Percentiles rank a stretch among this genome's conserved stretches.
Conservation (phyloP, 495 filamentous ascomycete species). For the Aspergillus bertholletiae region DNA sequence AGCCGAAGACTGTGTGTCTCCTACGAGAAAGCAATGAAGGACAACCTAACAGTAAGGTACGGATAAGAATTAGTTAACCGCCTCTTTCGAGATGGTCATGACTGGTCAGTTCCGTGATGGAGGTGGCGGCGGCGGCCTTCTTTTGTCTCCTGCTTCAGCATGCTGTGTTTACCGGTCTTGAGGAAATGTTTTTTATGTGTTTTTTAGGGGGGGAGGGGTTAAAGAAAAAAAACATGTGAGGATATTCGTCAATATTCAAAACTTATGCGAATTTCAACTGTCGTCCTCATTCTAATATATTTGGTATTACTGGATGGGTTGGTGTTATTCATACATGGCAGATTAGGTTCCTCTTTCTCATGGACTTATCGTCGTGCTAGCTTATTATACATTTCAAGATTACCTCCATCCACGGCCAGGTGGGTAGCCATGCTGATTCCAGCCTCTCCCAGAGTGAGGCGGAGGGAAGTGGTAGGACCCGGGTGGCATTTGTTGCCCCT, state of each 20-base stretch:
- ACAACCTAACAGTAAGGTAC: constrained; percentile 8
- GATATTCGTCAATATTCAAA: too few relatives aligned
- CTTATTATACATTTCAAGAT: constrained; percentile 1
- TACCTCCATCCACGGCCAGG: constrained; percentile 25
- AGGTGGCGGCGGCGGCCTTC: not conserved
- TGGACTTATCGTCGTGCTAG: not conserved
- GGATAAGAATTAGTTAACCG: too few relatives aligned
- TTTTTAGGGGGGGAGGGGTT: too few relatives aligned
- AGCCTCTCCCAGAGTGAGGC: constrained; percentile 21
- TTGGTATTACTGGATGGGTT: too few relatives aligned
- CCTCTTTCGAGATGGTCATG: not conserved
- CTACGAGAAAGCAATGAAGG: constrained; percentile 22
- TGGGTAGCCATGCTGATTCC: constrained; percentile 5
- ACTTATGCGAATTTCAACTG: too few relatives aligned
- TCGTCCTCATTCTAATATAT: too few relatives aligned
- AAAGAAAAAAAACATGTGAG: too few relatives aligned
- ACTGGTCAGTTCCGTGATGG: not conserved
- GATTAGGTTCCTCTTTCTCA: not conserved
- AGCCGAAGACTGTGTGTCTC: constrained; percentile 20
- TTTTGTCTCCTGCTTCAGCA: too few relatives aligned
- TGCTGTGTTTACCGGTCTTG: too few relatives aligned
- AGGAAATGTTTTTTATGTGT: too few relatives aligned
- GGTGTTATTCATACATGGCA: not conserved
- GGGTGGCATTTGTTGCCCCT: constrained; percentile 31
- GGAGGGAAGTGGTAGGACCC: constrained; percentile 39